Evolutionary conservation across 148 eudicot species (phyloP).

Genomic region (Rhododendron molle): DNA sequence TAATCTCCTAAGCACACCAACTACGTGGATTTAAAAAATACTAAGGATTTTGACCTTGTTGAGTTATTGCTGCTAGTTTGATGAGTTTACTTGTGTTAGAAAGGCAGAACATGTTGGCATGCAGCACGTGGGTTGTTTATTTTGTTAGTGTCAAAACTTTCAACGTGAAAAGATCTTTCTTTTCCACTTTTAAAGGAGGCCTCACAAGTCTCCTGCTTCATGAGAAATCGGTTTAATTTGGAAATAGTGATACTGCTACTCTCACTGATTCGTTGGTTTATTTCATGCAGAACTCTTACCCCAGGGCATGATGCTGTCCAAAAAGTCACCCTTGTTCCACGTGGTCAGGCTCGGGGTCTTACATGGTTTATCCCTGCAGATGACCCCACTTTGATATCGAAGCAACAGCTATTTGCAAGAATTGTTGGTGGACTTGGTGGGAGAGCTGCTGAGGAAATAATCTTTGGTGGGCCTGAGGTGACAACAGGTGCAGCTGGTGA

Average conservation of each 20-base stretch:
- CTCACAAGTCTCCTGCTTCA: not conserved
- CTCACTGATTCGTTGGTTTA: not conserved
- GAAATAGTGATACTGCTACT: not conserved
- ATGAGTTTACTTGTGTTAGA: not conserved
- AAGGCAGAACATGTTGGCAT: not conserved
- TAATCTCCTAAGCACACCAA: not conserved
- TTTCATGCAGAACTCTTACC: slow-evolving; percentile 74
- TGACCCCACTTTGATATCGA: slow-evolving; percentile 95
- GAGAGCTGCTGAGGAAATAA: slow-evolving; percentile 96
- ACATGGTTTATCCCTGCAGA: slow-evolving; percentile 99
- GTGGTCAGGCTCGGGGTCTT: slow-evolving; percentile 97
- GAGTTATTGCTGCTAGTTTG: not conserved
- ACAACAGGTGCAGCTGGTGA: slow-evolving; percentile 98
- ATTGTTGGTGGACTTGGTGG: slow-evolving; percentile 99
- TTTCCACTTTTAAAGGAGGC: not conserved
- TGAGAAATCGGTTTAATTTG: not conserved
- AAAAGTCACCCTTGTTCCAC: slow-evolving; percentile 93
- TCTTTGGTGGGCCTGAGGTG: slow-evolving; percentile 95
- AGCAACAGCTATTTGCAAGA: slow-evolving; percentile 94
- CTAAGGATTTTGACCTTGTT: not conserved
- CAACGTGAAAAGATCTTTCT: not conserved
- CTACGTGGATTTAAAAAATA: too few species aligned
- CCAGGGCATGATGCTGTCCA: slow-evolving; percentile 99
- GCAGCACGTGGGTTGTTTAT: not conserved
- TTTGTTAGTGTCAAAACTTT: not conserved